Percentiles rank a stretch among this genome's conserved stretches.
These are phyloP conservation scores for Auriculariales sp. DNA, from an alignment of 768 basidiomycete genomes.

Conservation along the genomic window DNA sequence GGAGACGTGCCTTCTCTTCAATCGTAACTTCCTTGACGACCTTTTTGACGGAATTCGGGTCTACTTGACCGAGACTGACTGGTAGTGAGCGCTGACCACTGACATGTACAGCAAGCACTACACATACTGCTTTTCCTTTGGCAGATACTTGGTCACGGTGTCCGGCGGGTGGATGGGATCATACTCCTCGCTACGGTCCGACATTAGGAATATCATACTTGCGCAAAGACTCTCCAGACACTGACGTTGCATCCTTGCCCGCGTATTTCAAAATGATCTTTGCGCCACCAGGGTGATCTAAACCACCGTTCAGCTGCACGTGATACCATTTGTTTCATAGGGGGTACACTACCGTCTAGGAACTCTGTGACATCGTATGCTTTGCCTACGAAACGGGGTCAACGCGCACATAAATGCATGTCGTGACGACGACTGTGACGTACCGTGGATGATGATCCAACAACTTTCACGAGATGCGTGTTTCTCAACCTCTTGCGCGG, in stretches of 20 bases:
- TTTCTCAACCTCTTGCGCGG: conserved; percentile 20
- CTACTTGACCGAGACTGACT: conserved; percentile 48
- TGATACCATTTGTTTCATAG: not conserved
- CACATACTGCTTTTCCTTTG: conserved; percentile 70
- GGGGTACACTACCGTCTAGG: conserved; percentile 35
- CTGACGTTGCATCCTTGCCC: conserved; percentile 79
- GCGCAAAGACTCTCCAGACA: not conserved
- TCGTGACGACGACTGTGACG: not conserved
- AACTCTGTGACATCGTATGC: conserved; percentile 74
- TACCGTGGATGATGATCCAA: conserved; percentile 80
- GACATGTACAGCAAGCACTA: not conserved
- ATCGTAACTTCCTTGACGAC: conserved; percentile 49
- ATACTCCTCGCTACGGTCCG: conserved; percentile 46
- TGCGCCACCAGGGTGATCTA: conserved; percentile 67
- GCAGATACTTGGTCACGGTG: conserved; percentile 61
- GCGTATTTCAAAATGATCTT: conserved; percentile 80
- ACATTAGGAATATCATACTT: not conserved
- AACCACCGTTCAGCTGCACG: not conserved
- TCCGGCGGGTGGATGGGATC: conserved; percentile 84
- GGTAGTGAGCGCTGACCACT: not conserved
- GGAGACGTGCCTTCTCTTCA: conserved; percentile 55
- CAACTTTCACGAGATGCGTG: conserved; percentile 41
- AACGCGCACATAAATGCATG: conserved; percentile 3
- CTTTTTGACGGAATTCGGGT: conserved; percentile 50
- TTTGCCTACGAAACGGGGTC: conserved; percentile 29